Evolutionary conservation across 1,284 basidiomycete genomes (phyloP).

Genomic region (Vanrija sp.): DNA sequence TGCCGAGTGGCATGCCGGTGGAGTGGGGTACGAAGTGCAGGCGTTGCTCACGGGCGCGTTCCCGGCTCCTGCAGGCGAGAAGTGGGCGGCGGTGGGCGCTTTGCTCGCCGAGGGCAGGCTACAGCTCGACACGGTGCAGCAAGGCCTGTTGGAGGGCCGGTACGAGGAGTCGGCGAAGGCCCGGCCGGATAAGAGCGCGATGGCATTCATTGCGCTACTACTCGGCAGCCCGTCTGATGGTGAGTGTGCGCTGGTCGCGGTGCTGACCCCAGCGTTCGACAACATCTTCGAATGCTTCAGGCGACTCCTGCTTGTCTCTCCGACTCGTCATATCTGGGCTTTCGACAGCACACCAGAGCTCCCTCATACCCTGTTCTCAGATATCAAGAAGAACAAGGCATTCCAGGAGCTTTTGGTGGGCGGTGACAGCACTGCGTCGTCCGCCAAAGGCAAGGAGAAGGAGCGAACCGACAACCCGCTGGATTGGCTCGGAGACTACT

Average conservation of each 20-base stretch:
- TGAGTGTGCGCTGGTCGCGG: conserved; percentile 50
- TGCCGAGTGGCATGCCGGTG: conserved; percentile 28
- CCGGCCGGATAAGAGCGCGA: conserved; percentile 31
- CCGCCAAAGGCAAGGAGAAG: conserved; percentile 27
- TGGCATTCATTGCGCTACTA: conserved; percentile 31
- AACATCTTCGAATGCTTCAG: conserved; percentile 55
- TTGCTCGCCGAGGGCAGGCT: conserved; percentile 25
- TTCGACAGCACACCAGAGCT: conserved; percentile 54
- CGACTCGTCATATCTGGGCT: conserved; percentile 62
- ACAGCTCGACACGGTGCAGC: conserved; percentile 24
- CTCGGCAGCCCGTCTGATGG: conserved; percentile 58
- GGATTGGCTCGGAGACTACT: conserved; percentile 35
- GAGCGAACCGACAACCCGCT: conserved; percentile 12
- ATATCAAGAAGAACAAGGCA: conserved; percentile 71
- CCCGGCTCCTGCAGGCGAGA: conserved; percentile 4
- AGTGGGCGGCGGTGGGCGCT: conserved; percentile 21
- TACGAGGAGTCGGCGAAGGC: conserved; percentile 5
- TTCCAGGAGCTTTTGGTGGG: conserved; percentile 56
- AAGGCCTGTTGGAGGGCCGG: conserved; percentile 29
- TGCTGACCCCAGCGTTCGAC: conserved; percentile 58
- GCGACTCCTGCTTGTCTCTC: conserved; percentile 55
- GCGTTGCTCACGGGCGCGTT: conserved; percentile 12
- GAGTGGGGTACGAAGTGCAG: conserved; percentile 30
- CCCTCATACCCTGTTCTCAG: conserved; percentile 69
- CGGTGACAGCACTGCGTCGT: not conserved